These are phyloP conservation scores for Juncus effusus DNA, from an alignment of 176 grass and related monocot species.

Conservation along the genomic window DNA sequence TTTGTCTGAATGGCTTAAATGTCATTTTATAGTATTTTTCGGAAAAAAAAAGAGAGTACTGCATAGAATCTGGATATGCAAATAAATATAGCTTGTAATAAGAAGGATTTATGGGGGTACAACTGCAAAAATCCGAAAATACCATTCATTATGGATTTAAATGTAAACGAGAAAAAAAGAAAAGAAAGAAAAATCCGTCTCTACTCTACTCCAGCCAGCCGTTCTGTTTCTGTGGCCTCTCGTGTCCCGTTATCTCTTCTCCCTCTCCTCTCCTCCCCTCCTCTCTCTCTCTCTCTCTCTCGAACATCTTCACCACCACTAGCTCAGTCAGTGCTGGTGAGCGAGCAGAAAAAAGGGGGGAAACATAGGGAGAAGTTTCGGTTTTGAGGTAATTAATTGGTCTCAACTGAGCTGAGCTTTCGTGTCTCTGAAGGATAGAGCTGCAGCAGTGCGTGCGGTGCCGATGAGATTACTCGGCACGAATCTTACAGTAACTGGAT, in stretches of 20 bases:
- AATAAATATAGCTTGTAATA: too few species aligned
- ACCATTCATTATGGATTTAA: background rate
- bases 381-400: background rate
- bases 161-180: background rate
- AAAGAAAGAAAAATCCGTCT: constrained; percentile 24
- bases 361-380: background rate
- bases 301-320: too few species aligned
- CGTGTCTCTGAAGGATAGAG: background rate
- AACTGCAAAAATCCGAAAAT: constrained; percentile 2
- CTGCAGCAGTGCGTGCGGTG: constrained; percentile 20
- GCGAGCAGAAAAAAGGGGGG: background rate
- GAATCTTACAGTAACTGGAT: constrained; percentile 41
- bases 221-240: constrained; percentile 84
- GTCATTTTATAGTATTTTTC: too few species aligned
- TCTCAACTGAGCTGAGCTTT: background rate
- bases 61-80: too few species aligned
- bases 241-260: constrained; percentile 77
- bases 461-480: constrained; percentile 70
- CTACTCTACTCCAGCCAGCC: constrained; percentile 51
- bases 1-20: too few species aligned
- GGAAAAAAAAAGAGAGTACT: too few species aligned
- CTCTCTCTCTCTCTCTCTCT: constrained; percentile 1
- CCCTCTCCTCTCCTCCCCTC: constrained; percentile 14
- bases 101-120: background rate
- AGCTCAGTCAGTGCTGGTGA: background rate